phyloP scores from a whole-genome alignment of 768 basidiomycete genomes.

The Mrakia blollopis region DNA sequence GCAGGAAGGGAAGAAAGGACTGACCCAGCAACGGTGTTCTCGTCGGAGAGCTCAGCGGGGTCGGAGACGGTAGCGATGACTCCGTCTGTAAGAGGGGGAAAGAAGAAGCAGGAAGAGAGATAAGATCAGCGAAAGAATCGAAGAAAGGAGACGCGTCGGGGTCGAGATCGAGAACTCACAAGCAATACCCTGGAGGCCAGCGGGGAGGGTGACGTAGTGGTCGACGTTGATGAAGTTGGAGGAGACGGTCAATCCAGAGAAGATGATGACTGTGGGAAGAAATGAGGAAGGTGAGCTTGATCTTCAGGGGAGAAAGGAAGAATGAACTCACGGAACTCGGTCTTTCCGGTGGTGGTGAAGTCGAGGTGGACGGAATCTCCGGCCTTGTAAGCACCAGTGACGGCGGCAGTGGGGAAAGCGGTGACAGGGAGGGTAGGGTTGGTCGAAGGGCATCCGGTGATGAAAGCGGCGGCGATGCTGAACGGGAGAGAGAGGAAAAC shows the following conservation, averaged over 20 bases:
- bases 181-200: slow-evolving; percentile 48
- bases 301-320: slow-evolving; percentile 51
- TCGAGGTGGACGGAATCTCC: slow-evolving; percentile 41
- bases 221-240: slow-evolving; percentile 6
- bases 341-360: slow-evolving; percentile 35
- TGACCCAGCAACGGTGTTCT: slow-evolving; percentile 9
- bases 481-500: slow-evolving; percentile 48
- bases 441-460: slow-evolving; percentile 52
- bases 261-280: slow-evolving; percentile 44
- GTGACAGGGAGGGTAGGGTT: slow-evolving; percentile 29
- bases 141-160: neutral
- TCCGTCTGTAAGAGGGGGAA: neutral
- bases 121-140: neutral
- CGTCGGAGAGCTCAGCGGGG: neutral
- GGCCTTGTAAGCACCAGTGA: slow-evolving; percentile 40
- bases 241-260: slow-evolving; percentile 1
- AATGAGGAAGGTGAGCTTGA: slow-evolving; percentile 49
- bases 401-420: slow-evolving; percentile 35
- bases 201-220: slow-evolving; percentile 38
- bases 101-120: neutral
- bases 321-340: slow-evolving; percentile 36
- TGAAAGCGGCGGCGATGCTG: slow-evolving; percentile 49
- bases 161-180: slow-evolving; percentile 40
- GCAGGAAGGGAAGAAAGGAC: neutral
- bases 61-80: slow-evolving; percentile 13